Base-by-base conservation (phyloP, 768 basidiomycete species). In the Austroboletus eburneus region DNA sequence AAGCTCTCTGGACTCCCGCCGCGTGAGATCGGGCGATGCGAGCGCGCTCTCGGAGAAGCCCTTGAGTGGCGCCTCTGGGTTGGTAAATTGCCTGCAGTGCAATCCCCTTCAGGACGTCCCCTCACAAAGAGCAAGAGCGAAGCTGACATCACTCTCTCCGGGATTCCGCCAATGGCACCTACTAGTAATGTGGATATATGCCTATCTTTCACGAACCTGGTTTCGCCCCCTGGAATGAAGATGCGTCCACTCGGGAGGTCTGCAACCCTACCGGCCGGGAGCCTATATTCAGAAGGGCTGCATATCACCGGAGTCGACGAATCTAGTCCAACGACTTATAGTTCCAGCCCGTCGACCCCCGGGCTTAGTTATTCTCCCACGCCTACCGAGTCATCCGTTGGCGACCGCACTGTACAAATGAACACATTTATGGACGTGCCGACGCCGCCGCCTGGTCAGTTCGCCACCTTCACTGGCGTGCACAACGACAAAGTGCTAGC, bases 61-160 rank as follows among this genome's bases (percentile, higher is more conserved):
- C 77, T 95, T 17, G 83, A 84, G 50, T 95, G 90, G 89, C 79
- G 88, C n/a, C 79, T 94, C 20, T 93, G 91, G 90, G 89, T 94
- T 33, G 90, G 90, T 46, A 91, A 91, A 67, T 69, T 72, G 57
- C 68, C 69, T 43, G 60, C 62, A 59, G 60, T 38, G 58, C 58
- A 67, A 46, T 57, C 75, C 38, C 43, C 49, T 52, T 45, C 56
- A 17, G 38, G 50, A 58, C 73, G 78, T 43, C 46, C 72, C 3
- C 63, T 84, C 20, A 60, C 64, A 25, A 70, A 81, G 54, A 70
- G 72, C 20, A 77, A 73, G 47, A 83, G 80, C 45, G 83, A 84
- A 55, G 61, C 62, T 4, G 61, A 64, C 57, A 67, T 53, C 48
- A 72, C 38, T 14, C 23, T 50, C 1, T 32, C 49, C 2, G 51